phyloP scores from a whole-genome alignment of 1,284 basidiomycete genomes.

The Grifola frondosa region DNA sequence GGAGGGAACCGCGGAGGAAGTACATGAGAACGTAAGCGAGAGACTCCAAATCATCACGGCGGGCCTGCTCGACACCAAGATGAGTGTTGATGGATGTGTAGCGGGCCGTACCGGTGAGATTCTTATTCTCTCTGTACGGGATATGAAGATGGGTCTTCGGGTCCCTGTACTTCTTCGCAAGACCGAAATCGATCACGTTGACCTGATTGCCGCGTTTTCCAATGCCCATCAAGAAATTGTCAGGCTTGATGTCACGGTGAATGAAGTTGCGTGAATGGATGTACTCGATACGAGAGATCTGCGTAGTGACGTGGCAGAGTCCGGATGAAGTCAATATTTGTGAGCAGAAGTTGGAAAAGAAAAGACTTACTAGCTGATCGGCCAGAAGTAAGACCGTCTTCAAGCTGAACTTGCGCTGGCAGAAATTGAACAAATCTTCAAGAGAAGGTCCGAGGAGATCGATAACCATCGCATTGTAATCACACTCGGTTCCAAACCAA shows the following conservation, averaged over 20 bases:
- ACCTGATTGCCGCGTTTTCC: constrained; percentile 99
- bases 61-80: constrained; percentile 94
- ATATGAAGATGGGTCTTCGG: constrained; percentile 99
- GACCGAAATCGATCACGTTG: constrained; percentile 99
- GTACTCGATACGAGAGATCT: constrained; percentile 99
- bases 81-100: constrained; percentile 99
- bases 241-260: constrained; percentile 99
- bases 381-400: constrained; percentile 98
- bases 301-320: constrained; percentile 14
- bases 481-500: constrained; percentile 99
- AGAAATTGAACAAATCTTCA: constrained; percentile 99
- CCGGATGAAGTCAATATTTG: constrained; percentile 5
- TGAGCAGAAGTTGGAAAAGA: constrained; percentile 13
- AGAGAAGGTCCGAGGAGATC: constrained; percentile 97
- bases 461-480: constrained; percentile 99
- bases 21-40: constrained; percentile 98
- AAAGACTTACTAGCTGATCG: constrained; percentile 82
- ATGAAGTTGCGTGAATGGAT: constrained; percentile 99
- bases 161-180: constrained; percentile 99
- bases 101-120: constrained; percentile 96
- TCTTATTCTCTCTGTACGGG: constrained; percentile 99
- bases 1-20: constrained; percentile 93
- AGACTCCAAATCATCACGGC: constrained; percentile 94
- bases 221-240: constrained; percentile 99
- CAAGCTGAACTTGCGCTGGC: constrained; percentile 96